These are phyloP conservation scores for Whalleya microplaca DNA, from an alignment of 2,329 filamentous ascomycete genomes.

Conservation along the genomic window DNA sequence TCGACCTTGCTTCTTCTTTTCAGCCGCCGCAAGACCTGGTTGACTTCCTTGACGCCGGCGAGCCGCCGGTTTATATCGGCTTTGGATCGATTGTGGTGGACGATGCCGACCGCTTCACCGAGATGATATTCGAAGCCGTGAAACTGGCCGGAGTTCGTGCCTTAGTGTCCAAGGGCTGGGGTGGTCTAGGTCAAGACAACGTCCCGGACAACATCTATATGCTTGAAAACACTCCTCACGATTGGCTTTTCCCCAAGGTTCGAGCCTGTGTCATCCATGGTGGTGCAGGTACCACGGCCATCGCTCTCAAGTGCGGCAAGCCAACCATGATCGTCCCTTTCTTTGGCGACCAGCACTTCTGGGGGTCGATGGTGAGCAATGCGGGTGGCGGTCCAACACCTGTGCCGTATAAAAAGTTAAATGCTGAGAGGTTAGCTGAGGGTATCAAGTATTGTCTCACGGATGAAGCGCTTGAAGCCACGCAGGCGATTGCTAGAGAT, in stretches of 20 bases:
- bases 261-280: conserved; percentile 73
- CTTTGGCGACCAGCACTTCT: conserved; percentile 80
- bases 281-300: conserved; percentile 78
- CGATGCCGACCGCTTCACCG: conserved; percentile 68
- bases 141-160: conserved; percentile 68
- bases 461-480: conserved; percentile 61
- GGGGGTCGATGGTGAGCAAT: conserved; percentile 70
- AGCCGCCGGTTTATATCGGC: conserved; percentile 72
- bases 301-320: conserved; percentile 70
- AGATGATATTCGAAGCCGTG: conserved; percentile 73
- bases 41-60: conserved; percentile 59
- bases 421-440: conserved; percentile 66
- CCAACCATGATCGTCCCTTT: conserved; percentile 80
- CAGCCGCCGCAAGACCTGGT: conserved; percentile 59
- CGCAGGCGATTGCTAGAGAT: conserved; percentile 59
- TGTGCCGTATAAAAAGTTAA: conserved; percentile 70
- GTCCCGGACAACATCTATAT: conserved; percentile 69
- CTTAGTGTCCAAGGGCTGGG: conserved; percentile 77
- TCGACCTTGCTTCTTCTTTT: conserved; percentile 68
- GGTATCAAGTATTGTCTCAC: conserved; percentile 71
- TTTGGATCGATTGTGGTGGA: conserved; percentile 79
- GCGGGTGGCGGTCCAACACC: conserved; percentile 67
- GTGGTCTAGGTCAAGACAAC: conserved; percentile 65
- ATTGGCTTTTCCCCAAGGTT: conserved; percentile 75
- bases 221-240: conserved; percentile 75